Evolutionary conservation across 345 rosid genomes (phyloP).

Genomic region (Heritiera fomes): DNA sequence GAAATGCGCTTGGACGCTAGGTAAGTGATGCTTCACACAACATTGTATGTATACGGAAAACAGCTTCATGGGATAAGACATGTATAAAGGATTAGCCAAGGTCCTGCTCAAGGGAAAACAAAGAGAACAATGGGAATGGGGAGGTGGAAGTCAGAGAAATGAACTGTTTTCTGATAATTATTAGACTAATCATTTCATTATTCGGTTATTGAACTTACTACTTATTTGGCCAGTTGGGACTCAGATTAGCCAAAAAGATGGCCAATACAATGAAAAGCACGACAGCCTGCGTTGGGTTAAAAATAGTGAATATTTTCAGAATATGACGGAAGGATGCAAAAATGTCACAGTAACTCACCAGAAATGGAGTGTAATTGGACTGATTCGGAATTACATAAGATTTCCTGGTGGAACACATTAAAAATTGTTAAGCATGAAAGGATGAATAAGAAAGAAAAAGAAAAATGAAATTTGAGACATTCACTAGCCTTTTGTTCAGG

Average conservation of each 20-base stretch:
- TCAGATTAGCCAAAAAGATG: constrained; percentile 37
- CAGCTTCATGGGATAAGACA: background rate
- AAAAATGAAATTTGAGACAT: background rate
- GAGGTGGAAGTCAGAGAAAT: background rate
- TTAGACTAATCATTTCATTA: background rate
- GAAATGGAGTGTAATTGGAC: constrained; percentile 26
- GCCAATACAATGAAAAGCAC: constrained; percentile 44
- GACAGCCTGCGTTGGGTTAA: constrained; percentile 37
- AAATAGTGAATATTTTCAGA: constrained; percentile 7
- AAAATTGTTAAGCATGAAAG: background rate
- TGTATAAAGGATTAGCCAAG: background rate
- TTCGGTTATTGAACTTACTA: constrained; percentile 18
- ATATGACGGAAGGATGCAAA: background rate
- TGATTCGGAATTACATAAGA: constrained; percentile 42
- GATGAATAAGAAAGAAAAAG: background rate
- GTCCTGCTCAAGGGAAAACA: background rate
- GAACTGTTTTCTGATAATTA: background rate
- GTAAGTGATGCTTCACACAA: background rate
- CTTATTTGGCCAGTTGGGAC: constrained; percentile 29
- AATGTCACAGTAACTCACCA: constrained; percentile 31
- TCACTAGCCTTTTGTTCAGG: constrained; percentile 51
- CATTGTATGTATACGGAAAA: background rate
- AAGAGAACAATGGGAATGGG: background rate
- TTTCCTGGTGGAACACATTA: constrained; percentile 43
- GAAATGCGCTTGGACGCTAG: background rate